Conservation (phyloP, 2,329 filamentous ascomycete genomes). For the Didymosphaeria variabile region DNA sequence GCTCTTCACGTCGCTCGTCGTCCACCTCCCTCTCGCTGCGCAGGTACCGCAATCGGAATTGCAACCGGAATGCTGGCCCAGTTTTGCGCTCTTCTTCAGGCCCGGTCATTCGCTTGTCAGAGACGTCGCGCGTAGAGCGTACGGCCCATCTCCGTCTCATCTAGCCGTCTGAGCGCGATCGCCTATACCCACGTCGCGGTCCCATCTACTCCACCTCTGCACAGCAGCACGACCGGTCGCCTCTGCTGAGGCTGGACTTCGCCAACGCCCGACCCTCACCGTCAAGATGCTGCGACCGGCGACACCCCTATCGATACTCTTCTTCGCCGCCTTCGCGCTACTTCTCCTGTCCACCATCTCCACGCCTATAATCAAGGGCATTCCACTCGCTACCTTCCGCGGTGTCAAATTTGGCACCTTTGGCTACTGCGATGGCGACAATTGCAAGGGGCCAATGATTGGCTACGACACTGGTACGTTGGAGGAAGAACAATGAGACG, state of each 20-base stretch:
- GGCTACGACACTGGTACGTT: conserved; percentile 85
- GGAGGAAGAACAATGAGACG: background rate
- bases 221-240: conserved; percentile 34
- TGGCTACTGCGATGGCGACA: conserved; percentile 76
- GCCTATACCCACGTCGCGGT: background rate
- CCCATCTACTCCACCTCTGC: background rate
- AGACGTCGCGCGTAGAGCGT: conserved; percentile 10
- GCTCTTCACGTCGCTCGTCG: background rate
- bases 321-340: conserved; percentile 84
- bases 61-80: conserved; percentile 10
- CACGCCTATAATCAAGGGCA: conserved; percentile 84
- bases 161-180: conserved; percentile 12
- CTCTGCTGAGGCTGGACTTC: conserved; percentile 40
- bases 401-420: conserved; percentile 90
- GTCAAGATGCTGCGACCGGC: conserved; percentile 85
- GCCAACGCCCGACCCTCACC: conserved; percentile 29
- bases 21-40: background rate
- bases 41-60: background rate
- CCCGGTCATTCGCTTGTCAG: conserved; percentile 8
- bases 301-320: conserved; percentile 86
- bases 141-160: conserved; percentile 10
- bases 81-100: background rate
- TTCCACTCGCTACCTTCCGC: conserved; percentile 81
- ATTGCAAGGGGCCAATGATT: conserved; percentile 78
- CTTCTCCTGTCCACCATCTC: conserved; percentile 89